Conservation (phyloP, 202 grass and related monocot genomes). For the Hordeum pubiflorum region DNA sequence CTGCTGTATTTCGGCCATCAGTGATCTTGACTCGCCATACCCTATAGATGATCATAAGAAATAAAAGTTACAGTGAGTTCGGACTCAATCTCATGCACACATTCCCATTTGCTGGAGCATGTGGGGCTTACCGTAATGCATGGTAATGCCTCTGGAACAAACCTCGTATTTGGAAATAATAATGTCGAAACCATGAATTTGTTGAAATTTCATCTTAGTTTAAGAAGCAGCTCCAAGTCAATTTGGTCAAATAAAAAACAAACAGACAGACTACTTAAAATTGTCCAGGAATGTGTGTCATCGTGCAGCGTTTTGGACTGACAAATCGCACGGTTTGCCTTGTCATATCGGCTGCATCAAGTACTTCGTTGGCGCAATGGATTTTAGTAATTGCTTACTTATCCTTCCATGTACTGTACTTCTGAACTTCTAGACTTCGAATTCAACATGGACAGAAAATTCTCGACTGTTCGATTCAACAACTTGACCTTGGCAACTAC, state of each 20-base stretch:
- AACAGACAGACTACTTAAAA: not conserved
- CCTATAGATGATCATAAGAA: constrained; percentile 41
- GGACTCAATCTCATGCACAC: not conserved
- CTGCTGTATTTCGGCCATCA: constrained; percentile 66
- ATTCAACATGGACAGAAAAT: not conserved
- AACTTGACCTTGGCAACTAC: not conserved
- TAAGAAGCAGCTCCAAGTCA: constrained; percentile 1
- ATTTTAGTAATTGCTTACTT: not conserved
- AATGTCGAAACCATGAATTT: not conserved
- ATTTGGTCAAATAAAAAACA: not conserved
- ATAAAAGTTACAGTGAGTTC: not conserved
- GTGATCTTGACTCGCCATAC: constrained; percentile 77
- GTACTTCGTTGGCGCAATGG: not conserved
- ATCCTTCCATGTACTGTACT: not conserved
- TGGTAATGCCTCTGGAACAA: not conserved
- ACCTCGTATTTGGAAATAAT: not conserved
- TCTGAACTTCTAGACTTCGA: not conserved
- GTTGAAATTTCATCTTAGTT: not conserved
- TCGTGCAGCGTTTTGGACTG: not conserved
- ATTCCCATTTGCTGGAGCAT: not conserved
- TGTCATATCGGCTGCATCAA: not conserved
- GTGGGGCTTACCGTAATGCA: not conserved
- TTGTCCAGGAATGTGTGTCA: not conserved
- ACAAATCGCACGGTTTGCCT: not conserved
- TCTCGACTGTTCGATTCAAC: not conserved